A percentile compares a stretch with the other conserved stretches of the same genome.
phyloP scores from a whole-genome alignment of 805 yeast genomes.

The Scheffersomyces amazonensis region DNA sequence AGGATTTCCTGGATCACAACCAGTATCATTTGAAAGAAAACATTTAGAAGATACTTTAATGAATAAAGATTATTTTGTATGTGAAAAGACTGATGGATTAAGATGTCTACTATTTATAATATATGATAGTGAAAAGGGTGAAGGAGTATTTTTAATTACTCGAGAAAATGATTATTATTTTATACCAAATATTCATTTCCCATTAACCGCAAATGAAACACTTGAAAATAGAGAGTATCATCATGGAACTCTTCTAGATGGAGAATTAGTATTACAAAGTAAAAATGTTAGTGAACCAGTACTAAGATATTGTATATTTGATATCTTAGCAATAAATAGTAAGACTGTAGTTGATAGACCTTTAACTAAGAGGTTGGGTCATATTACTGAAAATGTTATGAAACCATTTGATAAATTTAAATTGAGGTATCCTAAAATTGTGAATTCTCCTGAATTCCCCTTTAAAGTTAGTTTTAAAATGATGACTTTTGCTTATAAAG shows the following conservation, averaged over 20 bases:
- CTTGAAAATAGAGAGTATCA: slow-evolving; percentile 59
- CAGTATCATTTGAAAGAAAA: slow-evolving; percentile 78
- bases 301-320: slow-evolving; percentile 82
- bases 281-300: slow-evolving; percentile 52
- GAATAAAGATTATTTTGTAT: slow-evolving; percentile 81
- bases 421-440: slow-evolving; percentile 65
- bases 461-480: slow-evolving; percentile 83
- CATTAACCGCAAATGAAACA: slow-evolving; percentile 43
- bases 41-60: slow-evolving; percentile 65
- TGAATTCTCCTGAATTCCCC: slow-evolving; percentile 63
- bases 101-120: slow-evolving; percentile 74
- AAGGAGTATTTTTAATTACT: slow-evolving; percentile 85
- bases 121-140: slow-evolving; percentile 70
- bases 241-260: slow-evolving; percentile 88
- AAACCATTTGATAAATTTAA: slow-evolving; percentile 78
- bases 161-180: slow-evolving; percentile 84
- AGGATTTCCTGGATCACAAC: slow-evolving; percentile 91
- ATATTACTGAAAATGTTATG: slow-evolving; percentile 75
- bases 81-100: slow-evolving; percentile 94
- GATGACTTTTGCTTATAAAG: slow-evolving; percentile 80
- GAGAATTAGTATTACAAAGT: slow-evolving; percentile 81
- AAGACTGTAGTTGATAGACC: slow-evolving; percentile 65
- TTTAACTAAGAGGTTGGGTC: slow-evolving; percentile 80
- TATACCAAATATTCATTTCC: slow-evolving; percentile 84
- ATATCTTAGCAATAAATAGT: slow-evolving; percentile 83